Conservation (phyloP, 2,329 filamentous ascomycete species). For the Elsinoe batatas region DNA sequence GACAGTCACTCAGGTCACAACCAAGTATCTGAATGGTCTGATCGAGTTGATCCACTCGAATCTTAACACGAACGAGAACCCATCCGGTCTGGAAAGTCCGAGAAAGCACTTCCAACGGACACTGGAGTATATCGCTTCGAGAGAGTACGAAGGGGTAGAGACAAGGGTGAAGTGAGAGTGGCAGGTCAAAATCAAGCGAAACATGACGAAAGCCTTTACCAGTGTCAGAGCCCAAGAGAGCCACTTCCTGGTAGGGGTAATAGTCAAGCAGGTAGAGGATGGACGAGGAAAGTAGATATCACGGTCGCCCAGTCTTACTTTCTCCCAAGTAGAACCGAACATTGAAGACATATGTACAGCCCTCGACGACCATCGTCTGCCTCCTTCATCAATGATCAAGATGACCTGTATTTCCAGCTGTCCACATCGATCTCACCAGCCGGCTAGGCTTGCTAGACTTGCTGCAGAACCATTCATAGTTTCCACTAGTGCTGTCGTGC, state of each 20-base stretch:
- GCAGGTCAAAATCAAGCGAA: no score
- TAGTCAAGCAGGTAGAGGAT: no score
- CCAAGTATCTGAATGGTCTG: slow-evolving; percentile 93
- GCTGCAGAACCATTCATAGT: no score
- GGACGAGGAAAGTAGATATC: neutral
- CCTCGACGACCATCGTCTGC: neutral
- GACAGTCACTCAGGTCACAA: slow-evolving; percentile 54
- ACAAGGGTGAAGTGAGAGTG: slow-evolving; percentile 47
- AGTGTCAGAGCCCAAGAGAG: no score
- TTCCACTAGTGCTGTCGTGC: no score
- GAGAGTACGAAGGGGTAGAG: slow-evolving; percentile 89
- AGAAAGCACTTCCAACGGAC: slow-evolving; percentile 92
- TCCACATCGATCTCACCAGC: no score
- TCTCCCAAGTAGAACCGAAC: neutral
- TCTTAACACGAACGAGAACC: slow-evolving; percentile 74
- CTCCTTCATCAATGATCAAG: no score
- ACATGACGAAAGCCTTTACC: no score
- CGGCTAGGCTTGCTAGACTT: no score
- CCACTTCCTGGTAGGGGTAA: no score
- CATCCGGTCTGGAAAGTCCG: slow-evolving; percentile 74
- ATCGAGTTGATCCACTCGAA: slow-evolving; percentile 98
- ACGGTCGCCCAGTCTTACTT: neutral
- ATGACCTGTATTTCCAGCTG: no score
- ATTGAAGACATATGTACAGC: neutral
- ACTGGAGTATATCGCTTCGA: slow-evolving; percentile 80